A percentile compares a stretch with the other conserved stretches of the same genome.
Evolutionary conservation across 78 protist genomes (phyloP).

Genomic region (Ministeria vibrans): DNA sequence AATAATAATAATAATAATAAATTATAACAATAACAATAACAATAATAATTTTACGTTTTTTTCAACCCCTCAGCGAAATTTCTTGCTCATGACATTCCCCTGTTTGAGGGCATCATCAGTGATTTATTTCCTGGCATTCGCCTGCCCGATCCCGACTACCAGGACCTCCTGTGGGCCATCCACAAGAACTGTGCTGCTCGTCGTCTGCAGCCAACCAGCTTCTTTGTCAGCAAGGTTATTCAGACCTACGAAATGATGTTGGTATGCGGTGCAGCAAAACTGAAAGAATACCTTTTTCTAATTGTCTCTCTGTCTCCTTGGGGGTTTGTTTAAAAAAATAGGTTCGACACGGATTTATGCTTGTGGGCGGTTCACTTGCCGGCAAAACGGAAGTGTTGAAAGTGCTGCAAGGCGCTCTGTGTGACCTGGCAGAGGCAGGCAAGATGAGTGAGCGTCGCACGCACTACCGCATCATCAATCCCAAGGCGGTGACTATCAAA

Average conservation of each 20-base stretch:
- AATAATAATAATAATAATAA: too few species aligned
- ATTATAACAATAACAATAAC: too few species aligned
- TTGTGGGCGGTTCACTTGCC: constrained; percentile 70
- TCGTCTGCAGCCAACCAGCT: neutral
- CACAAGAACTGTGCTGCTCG: neutral
- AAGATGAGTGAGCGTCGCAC: neutral
- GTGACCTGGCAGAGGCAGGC: neutral
- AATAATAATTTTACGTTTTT: too few species aligned
- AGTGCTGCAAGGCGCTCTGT: constrained; percentile 33
- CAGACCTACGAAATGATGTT: constrained; percentile 67
- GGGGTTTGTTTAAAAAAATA: too few species aligned
- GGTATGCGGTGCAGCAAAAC: too few species aligned
- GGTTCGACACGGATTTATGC: constrained; percentile 86
- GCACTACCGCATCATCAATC: constrained; percentile 25
- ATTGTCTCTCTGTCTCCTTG: too few species aligned
- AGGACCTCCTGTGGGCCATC: neutral
- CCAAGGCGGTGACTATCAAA: constrained; percentile 47
- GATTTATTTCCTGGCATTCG: constrained; percentile 57
- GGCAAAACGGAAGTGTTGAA: constrained; percentile 55
- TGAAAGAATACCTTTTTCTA: too few species aligned
- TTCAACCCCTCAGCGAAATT: too few species aligned
- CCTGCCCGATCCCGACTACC: constrained; percentile 30
- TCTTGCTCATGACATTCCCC: constrained; percentile 45
- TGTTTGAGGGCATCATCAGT: constrained; percentile 50
- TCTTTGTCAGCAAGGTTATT: constrained; percentile 23